Evolutionary conservation across 2,329 filamentous ascomycete genomes (phyloP), one percentile per base, ranked within the genome.

Genomic region (Dendrostoma leiphaemia): DNA sequence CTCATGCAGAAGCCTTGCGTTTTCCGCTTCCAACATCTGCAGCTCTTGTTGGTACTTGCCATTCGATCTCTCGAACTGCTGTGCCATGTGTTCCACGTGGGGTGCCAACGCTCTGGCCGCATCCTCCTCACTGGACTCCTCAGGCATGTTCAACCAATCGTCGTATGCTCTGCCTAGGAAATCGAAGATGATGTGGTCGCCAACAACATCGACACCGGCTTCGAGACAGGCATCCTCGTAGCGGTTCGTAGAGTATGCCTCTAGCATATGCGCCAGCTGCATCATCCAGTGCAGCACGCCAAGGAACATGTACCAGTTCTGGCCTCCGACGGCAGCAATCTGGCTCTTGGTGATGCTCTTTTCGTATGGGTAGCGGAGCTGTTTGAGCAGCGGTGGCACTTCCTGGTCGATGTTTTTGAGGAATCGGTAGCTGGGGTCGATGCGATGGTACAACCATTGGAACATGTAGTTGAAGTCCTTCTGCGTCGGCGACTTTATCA

Each of bases 401-500:
- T 99, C 95, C 53, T 93, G 88, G 68, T 97, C 94, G 64, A 97
- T 96, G 48, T 88, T 90, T 70, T 97, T 97, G 65, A 92, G 86
- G 65, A 99, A 97, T 32, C 87, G 85, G 69, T 97, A 95, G 63
- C 87, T 89, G 0, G 94, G 94, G 67, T 99, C 94, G 67, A 99
- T 95, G 54, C 91, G 89, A 65, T 91, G 90, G 71, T 99, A 99
- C 3, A 99, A 78, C 90, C 93, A 99, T 66, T 97, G 91, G 67
- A 99, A 99, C 81, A 99, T 96, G 71, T 84, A 88, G 66, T 95
- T 94, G 75, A 99, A 99, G 69, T 99, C 94, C 67, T 99, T 99
- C 64, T 97, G 93, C 1, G 93, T 99, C 0, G 94, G 95, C 40
- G 90, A 96, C 64, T 90, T 93, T 67, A 96, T 86, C 6, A 91